phyloP scores from a whole-genome alignment of 2,329 filamentous ascomycete genomes.

The Albifimbria verrucaria region DNA sequence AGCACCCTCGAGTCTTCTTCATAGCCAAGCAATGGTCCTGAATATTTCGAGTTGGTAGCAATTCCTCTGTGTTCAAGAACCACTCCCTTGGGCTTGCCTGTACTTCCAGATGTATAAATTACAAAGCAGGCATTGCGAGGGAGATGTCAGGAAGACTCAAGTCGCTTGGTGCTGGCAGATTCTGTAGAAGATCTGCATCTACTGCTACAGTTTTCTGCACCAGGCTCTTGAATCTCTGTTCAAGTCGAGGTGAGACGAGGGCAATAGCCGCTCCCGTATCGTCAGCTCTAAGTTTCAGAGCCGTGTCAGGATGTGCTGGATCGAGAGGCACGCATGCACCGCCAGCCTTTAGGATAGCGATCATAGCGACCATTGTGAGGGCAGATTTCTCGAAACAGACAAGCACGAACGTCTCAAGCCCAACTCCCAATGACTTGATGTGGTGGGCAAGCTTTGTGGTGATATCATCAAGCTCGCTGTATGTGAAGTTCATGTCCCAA shows the following conservation, averaged over 20 bases:
- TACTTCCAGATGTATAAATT: conserved; percentile 59
- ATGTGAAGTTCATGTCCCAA: conserved; percentile 2
- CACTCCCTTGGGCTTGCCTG: conserved; percentile 55
- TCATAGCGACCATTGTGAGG: background rate
- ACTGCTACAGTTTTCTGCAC: conserved; percentile 6
- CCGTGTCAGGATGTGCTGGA: conserved; percentile 16
- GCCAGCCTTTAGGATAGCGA: conserved; percentile 8
- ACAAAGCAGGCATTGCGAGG: conserved; percentile 1
- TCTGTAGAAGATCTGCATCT: conserved; percentile 5
- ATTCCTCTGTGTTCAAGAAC: conserved; percentile 3
- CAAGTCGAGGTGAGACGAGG: conserved; percentile 9
- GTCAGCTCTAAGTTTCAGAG: conserved; percentile 3
- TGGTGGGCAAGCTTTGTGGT: background rate
- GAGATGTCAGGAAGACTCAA: background rate
- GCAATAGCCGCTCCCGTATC: conserved; percentile 11
- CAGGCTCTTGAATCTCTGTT: conserved; percentile 2
- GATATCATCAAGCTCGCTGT: background rate
- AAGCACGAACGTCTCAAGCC: background rate
- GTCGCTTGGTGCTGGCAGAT: background rate
- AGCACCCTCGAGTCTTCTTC: conserved; percentile 4
- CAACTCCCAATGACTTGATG: background rate
- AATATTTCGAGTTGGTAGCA: conserved; percentile 3
- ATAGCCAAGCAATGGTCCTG: conserved; percentile 5
- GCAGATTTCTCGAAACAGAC: conserved; percentile 3
- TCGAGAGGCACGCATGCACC: conserved; percentile 16